Percentiles rank a stretch among this genome's conserved stretches.
phyloP scores from a whole-genome alignment of 495 filamentous ascomycete species.

The Penicillium manginii region DNA sequence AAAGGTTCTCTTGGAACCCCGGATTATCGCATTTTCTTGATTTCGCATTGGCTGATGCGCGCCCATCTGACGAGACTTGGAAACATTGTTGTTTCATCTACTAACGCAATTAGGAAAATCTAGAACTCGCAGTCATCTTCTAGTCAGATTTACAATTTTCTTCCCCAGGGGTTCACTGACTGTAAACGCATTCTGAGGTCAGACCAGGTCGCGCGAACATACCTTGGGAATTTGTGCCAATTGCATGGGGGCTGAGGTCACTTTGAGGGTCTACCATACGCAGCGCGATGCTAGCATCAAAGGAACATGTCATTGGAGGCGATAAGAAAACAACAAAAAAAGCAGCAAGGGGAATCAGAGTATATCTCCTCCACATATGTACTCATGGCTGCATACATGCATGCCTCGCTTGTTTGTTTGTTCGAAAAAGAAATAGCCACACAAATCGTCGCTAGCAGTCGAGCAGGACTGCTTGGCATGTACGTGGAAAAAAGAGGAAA shows the following conservation, averaged over 20 bases:
- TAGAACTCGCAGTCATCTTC: not conserved
- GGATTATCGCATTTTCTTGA: not conserved
- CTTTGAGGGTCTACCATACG: not conserved
- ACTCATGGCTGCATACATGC: slow-evolving; percentile 9
- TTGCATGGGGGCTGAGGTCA: not conserved
- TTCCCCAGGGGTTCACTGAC: not conserved
- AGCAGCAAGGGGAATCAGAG: slow-evolving; percentile 22
- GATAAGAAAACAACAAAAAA: slow-evolving; percentile 9
- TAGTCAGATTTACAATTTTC: slow-evolving; percentile 3
- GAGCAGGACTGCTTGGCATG: not conserved
- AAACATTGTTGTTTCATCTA: not conserved
- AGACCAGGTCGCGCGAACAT: not conserved
- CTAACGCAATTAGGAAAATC: slow-evolving; percentile 1
- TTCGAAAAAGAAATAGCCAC: slow-evolving; percentile 9
- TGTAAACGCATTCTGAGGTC: not conserved
- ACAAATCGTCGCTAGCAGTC: slow-evolving; percentile 16
- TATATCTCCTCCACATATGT: slow-evolving; percentile 27
- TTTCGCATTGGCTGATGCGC: not conserved
- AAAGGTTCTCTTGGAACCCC: not conserved
- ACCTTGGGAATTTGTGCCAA: not conserved
- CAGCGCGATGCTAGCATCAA: not conserved
- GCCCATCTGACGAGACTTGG: not conserved
- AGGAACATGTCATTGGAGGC: not conserved
- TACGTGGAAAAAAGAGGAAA: not conserved
- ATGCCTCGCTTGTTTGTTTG: slow-evolving; percentile 16